A percentile compares a stretch with the other conserved stretches of the same genome.
Evolutionary conservation across 768 basidiomycete genomes (phyloP).

Genomic region (Polyporus arcularius): DNA sequence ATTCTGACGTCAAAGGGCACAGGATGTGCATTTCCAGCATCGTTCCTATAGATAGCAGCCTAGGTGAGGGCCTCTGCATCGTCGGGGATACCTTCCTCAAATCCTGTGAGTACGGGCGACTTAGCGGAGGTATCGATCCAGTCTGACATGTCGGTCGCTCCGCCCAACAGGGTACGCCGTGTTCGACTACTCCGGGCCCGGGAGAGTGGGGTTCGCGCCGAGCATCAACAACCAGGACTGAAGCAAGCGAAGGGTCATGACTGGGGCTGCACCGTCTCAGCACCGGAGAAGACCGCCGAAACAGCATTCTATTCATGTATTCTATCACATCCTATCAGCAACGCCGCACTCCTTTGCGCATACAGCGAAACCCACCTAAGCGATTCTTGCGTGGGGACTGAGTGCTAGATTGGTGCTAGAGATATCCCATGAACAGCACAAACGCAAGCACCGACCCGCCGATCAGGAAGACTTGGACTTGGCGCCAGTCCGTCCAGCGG

Average conservation of each 20-base stretch:
- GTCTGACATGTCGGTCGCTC: not conserved
- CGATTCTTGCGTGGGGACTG: not conserved
- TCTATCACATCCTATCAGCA: not conserved
- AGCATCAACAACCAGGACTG: slow-evolving; percentile 47
- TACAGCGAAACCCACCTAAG: not conserved
- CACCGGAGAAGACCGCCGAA: too few species aligned
- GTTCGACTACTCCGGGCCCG: slow-evolving; percentile 58
- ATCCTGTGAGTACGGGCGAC: slow-evolving; percentile 49
- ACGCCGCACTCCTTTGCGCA: not conserved
- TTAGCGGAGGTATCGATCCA: not conserved
- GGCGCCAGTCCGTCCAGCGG: slow-evolving; percentile 28
- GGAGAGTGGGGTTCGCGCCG: slow-evolving; percentile 59
- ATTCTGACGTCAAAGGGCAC: not conserved
- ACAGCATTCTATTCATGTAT: slow-evolving; percentile 1
- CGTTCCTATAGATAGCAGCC: slow-evolving; percentile 43
- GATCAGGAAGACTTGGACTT: slow-evolving; percentile 35
- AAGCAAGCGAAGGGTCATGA: not conserved
- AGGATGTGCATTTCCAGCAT: slow-evolving; percentile 62
- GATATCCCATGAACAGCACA: not conserved
- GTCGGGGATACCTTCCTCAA: slow-evolving; percentile 68
- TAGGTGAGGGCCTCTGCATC: slow-evolving; percentile 57
- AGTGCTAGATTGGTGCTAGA: not conserved
- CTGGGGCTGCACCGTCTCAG: not conserved
- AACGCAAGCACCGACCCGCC: not conserved
- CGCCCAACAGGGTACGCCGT: slow-evolving; percentile 54